These are phyloP conservation scores for Fusarium solani-melongenae DNA, from an alignment of 2,329 filamentous ascomycete species.

Conservation along the genomic window DNA sequence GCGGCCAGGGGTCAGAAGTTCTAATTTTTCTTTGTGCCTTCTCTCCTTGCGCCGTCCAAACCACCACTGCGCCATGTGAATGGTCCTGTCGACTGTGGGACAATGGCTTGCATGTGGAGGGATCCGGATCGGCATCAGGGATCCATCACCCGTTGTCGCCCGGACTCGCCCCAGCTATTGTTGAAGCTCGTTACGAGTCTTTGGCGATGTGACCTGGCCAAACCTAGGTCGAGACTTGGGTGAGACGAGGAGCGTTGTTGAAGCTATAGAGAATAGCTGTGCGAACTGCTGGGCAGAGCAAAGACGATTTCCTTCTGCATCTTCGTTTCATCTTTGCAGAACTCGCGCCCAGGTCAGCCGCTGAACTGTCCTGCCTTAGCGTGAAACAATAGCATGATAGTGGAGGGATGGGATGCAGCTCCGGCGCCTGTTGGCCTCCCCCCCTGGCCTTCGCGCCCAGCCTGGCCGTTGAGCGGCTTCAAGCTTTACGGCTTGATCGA, in stretches of 20 bases:
- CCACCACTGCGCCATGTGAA: conserved; percentile 21
- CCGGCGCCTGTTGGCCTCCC: not conserved
- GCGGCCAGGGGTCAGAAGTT: conserved; percentile 12
- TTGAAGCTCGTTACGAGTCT: not conserved
- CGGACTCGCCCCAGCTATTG: not conserved
- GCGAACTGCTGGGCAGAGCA: not conserved
- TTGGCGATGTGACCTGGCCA: not conserved
- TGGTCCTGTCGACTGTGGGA: conserved; percentile 13
- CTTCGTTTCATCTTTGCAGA: conserved; percentile 19
- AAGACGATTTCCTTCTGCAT: not conserved
- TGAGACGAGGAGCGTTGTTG: not conserved
- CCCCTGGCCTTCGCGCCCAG: not conserved
- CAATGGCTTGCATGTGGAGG: conserved; percentile 22
- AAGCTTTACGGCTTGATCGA: not conserved
- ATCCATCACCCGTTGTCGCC: conserved; percentile 13
- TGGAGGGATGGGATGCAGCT: not conserved
- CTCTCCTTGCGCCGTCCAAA: conserved; percentile 23
- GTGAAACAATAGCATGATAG: conserved; percentile 33
- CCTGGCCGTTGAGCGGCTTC: not conserved
- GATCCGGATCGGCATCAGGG: conserved; percentile 28
- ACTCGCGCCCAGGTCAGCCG: conserved; percentile 4
- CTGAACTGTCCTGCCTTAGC: conserved; percentile 21
- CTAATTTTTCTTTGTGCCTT: conserved; percentile 14
- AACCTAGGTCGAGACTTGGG: not conserved
- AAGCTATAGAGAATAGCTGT: not conserved